phyloP scores from a whole-genome alignment of 192 early-diverging fungal species.

The Chytriomyces sp. region DNA sequence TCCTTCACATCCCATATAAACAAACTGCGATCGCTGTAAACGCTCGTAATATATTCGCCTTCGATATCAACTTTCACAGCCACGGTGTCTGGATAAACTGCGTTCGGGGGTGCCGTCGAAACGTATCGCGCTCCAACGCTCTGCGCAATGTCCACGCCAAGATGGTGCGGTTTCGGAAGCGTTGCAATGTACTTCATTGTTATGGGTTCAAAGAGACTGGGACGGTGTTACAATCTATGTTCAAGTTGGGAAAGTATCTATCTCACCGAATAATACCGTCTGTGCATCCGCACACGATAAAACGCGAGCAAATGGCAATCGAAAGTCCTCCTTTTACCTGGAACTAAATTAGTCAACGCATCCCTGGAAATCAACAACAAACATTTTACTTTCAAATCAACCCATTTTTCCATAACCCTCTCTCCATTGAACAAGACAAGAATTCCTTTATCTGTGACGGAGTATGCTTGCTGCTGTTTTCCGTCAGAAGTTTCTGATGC shows the following conservation, averaged over 20 bases:
- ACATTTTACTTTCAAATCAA: constrained; percentile 70
- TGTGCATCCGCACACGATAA: constrained; percentile 73
- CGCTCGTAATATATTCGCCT: constrained; percentile 57
- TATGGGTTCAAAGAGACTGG: constrained; percentile 72
- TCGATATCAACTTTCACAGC: constrained; percentile 62
- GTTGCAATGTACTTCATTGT: constrained; percentile 74
- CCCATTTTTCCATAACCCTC: constrained; percentile 77
- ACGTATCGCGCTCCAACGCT: constrained; percentile 30
- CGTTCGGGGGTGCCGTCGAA: constrained; percentile 34
- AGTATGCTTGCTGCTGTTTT: constrained; percentile 59
- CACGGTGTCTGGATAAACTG: constrained; percentile 63
- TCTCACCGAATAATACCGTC: constrained; percentile 74
- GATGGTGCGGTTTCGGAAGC: constrained; percentile 71
- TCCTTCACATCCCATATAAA: constrained; percentile 75
- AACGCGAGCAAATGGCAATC: constrained; percentile 60
- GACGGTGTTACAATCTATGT: neutral
- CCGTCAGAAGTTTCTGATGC: constrained; percentile 6
- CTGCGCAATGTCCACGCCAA: constrained; percentile 60
- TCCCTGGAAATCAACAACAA: constrained; percentile 14
- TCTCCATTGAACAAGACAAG: constrained; percentile 70
- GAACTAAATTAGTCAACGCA: neutral
- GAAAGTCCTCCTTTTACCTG: constrained; percentile 71
- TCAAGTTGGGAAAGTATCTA: neutral
- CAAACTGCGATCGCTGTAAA: constrained; percentile 77
- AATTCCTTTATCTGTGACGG: constrained; percentile 71